Conservation (phyloP, 805 yeast species). For the Lipomyces yamanashiensis region DNA sequence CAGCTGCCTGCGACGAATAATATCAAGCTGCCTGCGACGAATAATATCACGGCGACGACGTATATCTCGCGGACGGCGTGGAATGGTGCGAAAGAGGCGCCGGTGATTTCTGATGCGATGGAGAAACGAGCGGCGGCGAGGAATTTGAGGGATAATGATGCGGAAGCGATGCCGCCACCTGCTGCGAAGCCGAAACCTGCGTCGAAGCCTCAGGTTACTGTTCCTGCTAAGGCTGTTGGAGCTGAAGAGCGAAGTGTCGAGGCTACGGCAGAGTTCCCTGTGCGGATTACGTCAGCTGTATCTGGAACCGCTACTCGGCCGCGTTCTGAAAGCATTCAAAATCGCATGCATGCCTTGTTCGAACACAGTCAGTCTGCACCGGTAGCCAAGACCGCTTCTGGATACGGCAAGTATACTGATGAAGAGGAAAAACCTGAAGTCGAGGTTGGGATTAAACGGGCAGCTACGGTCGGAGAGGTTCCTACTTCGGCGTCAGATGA, state of each 20-base stretch:
- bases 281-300: neutral
- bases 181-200: constrained; percentile 11
- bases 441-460: neutral
- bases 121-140: constrained; percentile 17
- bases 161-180: constrained; percentile 19
- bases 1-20: neutral
- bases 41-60: neutral
- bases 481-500: neutral
- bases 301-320: constrained; percentile 13
- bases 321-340: constrained; percentile 35
- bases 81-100: constrained; percentile 13
- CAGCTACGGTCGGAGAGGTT: constrained; percentile 18
- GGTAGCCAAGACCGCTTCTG: constrained; percentile 62
- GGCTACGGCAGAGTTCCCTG: neutral
- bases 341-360: constrained; percentile 35
- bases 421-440: neutral
- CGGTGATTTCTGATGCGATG: constrained; percentile 12
- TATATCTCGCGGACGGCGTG: neutral
- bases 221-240: neutral
- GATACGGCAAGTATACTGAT: constrained; percentile 69
- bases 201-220: neutral
- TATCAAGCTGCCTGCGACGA: neutral
- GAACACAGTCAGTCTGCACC: constrained; percentile 43
- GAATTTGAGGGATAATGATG: constrained; percentile 7
- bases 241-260: too few relatives aligned